Conservation (phyloP, 2,329 filamentous ascomycete genomes). For the Penicillium sp. region DNA sequence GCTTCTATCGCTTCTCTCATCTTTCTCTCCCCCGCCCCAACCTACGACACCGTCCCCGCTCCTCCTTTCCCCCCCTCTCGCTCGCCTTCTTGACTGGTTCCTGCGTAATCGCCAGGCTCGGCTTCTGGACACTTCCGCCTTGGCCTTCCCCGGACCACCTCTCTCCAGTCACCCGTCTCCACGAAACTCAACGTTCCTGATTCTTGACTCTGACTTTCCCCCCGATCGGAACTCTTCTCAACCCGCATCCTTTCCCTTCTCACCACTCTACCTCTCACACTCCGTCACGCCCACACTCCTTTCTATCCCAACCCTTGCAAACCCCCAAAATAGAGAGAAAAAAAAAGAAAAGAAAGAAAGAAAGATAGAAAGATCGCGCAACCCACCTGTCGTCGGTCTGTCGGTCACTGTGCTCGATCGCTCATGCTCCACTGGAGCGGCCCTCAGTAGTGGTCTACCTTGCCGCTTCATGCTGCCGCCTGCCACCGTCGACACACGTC, state of each 20-base stretch:
- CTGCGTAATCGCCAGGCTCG: conserved; percentile 7
- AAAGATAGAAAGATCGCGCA: no score
- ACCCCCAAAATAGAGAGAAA: no score
- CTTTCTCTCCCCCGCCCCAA: background rate
- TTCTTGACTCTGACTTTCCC: conserved; percentile 9
- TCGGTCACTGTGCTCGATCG: no score
- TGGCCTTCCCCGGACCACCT: conserved; percentile 15
- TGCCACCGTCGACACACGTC: conserved; percentile 18
- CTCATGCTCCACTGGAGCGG: conserved; percentile 9
- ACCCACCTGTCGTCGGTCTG: no score
- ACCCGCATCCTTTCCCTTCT: conserved; percentile 12
- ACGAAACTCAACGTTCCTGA: conserved; percentile 13
- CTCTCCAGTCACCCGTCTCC: conserved; percentile 1
- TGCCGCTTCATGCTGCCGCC: conserved; percentile 19
- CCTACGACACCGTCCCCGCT: background rate
- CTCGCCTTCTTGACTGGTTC: conserved; percentile 8
- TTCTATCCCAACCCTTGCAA: background rate
- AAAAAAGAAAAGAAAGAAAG: no score
- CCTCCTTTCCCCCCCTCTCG: conserved; percentile 7
- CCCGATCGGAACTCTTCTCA: conserved; percentile 11
- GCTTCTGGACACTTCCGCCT: conserved; percentile 5
- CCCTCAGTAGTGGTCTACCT: conserved; percentile 2
- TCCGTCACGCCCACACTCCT: conserved; percentile 17
- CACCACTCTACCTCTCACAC: conserved; percentile 8
- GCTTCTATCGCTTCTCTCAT: background rate